These are phyloP conservation scores for Euryodendron excelsum DNA, from an alignment of 148 eudicot genomes.

Conservation along the genomic window DNA sequence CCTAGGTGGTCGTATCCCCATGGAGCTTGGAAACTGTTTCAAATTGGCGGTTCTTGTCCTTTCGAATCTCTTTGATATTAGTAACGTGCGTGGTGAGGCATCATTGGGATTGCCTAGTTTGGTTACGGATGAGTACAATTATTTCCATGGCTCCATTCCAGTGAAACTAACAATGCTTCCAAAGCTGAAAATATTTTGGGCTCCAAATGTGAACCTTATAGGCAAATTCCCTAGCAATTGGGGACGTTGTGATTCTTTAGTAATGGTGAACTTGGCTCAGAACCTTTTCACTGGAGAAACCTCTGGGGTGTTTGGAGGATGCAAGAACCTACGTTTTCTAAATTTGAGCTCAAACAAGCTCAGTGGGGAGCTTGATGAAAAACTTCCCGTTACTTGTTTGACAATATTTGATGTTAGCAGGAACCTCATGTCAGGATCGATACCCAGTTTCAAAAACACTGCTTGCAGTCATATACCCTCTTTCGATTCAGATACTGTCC, in stretches of 20 bases:
- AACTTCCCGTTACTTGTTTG: conserved; percentile 35
- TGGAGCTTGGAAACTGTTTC: conserved; percentile 43
- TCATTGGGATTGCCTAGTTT: neutral
- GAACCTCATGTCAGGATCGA: conserved; percentile 31
- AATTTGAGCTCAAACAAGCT: conserved; percentile 47
- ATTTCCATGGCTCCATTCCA: conserved; percentile 50
- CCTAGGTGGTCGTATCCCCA: conserved; percentile 48
- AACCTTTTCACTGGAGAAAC: conserved; percentile 27
- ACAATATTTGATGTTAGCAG: conserved; percentile 29
- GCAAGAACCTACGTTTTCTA: conserved; percentile 37
- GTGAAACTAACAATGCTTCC: conserved; percentile 39
- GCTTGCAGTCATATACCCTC: conserved; percentile 17
- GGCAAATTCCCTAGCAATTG: conserved; percentile 39
- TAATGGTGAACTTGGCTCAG: conserved; percentile 45
- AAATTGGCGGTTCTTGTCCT: conserved; percentile 56
- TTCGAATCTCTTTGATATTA: conserved; percentile 24
- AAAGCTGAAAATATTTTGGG: conserved; percentile 53
- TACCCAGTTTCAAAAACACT: conserved; percentile 19
- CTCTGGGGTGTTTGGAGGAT: conserved; percentile 28
- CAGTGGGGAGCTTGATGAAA: conserved; percentile 21
- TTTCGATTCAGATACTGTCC: neutral
- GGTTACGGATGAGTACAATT: conserved; percentile 30
- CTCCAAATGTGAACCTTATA: conserved; percentile 44
- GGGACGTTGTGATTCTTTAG: conserved; percentile 33
- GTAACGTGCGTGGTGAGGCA: neutral